Percentiles rank a stretch among this genome's conserved stretches.
Evolutionary conservation across 2,329 filamentous ascomycete species (phyloP).

Genomic region (Fusarium lyarnte): DNA sequence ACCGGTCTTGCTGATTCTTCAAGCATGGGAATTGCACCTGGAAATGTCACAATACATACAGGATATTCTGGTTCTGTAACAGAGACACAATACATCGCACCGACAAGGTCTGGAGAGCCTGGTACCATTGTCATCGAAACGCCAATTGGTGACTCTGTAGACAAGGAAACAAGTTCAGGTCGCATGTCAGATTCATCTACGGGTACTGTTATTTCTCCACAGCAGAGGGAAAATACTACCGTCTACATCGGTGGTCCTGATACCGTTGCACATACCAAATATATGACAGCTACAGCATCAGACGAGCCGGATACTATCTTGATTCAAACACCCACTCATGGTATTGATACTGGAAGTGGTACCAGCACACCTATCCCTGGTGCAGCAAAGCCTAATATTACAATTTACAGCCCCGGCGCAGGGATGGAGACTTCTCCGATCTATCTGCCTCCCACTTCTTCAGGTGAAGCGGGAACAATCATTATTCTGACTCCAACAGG

Average conservation of each 20-base stretch:
- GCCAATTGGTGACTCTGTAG: background rate
- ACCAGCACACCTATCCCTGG: background rate
- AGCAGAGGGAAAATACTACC: background rate
- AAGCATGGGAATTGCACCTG: background rate
- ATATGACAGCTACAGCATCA: background rate
- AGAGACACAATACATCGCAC: background rate
- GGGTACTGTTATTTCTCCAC: background rate
- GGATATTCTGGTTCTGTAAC: background rate
- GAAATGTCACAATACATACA: background rate
- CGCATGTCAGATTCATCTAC: background rate
- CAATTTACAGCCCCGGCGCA: background rate
- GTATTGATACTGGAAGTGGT: background rate
- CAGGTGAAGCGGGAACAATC: background rate
- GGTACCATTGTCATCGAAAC: constrained; percentile 13
- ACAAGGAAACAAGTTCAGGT: too few relatives aligned
- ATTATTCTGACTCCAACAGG: background rate
- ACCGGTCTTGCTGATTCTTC: background rate
- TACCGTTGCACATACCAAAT: background rate
- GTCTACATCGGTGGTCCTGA: too few relatives aligned
- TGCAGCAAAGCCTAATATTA: background rate
- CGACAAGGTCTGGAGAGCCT: background rate
- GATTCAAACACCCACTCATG: background rate
- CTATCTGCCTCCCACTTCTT: background rate
- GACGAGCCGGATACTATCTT: background rate
- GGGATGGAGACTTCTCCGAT: background rate